Evolutionary conservation across 148 eudicot genomes (phyloP), one percentile per base, ranked within the genome.

Genomic region (Chenopodium berlandieri): DNA sequence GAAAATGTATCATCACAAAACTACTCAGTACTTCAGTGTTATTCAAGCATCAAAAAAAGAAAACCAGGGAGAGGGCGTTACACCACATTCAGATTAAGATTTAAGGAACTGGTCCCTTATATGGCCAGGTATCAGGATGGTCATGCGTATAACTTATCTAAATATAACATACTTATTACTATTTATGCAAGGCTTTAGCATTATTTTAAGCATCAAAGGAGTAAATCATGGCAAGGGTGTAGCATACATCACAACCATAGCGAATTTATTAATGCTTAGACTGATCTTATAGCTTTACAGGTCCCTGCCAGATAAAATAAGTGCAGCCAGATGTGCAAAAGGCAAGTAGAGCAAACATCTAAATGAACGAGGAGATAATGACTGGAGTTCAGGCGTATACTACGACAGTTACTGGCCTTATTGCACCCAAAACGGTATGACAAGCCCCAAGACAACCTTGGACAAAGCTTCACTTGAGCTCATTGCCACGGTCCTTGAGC

Each of bases 101-200:
- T 40, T 8, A 72, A 73, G 60, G 31, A 73, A 11, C 32, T 12
- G 44, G 48, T 20, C 14, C 25, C 47, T 46, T 93, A 81, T 91
- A 95, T 71, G 97, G 96, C 98, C 94, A 93, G 75, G 90, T 89
- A 90, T 93, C 96, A 72, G 91, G 87, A 87, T 95, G 94, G 50
- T 95, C 98, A 71, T 81, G 91, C 93, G 90, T 93, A 58, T 64
- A 84, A 79, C 95, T 95, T 94, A 84, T 75, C 44, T 84, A 58
- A 67, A 71, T 52, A 56, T 58, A 63, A 78, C 27, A 67, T 68
- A 34, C 50, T 32, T 32, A 56, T 12, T 11, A 22, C 66, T 20
- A 62, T 23, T 62, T 62, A 22, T 13, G 62, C 62, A 22, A 62
- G 25, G 23, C 27, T 62, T 62, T 2, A 62, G 25, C 71, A 67